phyloP scores from a whole-genome alignment of 169 alveolate species.

The Eimeria acervulina region DNA sequence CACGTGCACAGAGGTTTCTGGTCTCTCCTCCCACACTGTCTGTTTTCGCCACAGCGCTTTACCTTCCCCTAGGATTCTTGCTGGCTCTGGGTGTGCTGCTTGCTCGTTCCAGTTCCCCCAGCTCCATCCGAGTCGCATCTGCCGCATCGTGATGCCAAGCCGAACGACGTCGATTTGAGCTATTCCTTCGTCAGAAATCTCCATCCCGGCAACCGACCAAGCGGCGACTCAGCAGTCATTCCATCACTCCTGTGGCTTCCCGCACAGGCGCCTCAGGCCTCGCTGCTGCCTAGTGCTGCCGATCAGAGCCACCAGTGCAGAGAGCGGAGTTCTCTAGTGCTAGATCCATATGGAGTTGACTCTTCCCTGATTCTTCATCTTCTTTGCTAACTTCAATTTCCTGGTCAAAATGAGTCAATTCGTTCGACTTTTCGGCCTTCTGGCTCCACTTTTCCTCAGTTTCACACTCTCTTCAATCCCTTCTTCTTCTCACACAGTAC shows the following conservation, averaged over 20 bases:
- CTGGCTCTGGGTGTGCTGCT: background rate
- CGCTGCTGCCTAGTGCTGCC: too few species aligned
- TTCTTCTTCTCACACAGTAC: background rate
- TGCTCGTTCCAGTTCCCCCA: background rate
- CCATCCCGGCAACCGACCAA: too few species aligned
- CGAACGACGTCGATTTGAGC: slow-evolving; percentile 7
- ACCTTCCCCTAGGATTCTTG: background rate
- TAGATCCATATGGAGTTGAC: slow-evolving; percentile 37
- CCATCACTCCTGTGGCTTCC: too few species aligned
- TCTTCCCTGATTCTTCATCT: background rate
- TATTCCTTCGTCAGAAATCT: background rate
- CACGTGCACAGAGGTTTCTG: background rate
- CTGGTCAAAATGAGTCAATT: slow-evolving; percentile 21
- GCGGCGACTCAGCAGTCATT: too few species aligned
- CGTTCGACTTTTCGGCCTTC: background rate
- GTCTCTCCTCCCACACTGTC: background rate
- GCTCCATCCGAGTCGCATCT: background rate
- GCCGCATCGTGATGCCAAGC: background rate
- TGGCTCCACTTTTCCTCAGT: slow-evolving; percentile 33
- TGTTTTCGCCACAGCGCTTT: background rate
- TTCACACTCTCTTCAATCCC: background rate
- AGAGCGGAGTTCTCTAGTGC: background rate
- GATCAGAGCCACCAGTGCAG: background rate
- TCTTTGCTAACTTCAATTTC: background rate
- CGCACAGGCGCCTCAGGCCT: too few species aligned